A percentile compares a stretch with the other conserved stretches of the same genome.
phyloP scores from a whole-genome alignment of 768 basidiomycete genomes.

The Clavulina sp. region DNA sequence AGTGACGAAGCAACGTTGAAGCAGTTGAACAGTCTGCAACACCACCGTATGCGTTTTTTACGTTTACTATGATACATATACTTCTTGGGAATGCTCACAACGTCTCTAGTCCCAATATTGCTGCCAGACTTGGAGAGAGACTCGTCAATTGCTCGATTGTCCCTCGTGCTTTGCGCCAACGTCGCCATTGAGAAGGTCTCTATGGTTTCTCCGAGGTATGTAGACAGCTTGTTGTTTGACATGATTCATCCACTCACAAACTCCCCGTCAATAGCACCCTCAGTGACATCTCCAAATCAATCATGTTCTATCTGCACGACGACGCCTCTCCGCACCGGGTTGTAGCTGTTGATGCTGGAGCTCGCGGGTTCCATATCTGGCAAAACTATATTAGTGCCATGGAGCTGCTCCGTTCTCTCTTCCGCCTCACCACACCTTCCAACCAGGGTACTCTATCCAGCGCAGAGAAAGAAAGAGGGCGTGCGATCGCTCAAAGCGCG shows the following conservation, averaged over 20 bases:
- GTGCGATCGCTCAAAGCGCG: conserved; percentile 61
- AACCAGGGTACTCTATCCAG: conserved; percentile 27
- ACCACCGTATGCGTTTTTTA: conserved; percentile 30
- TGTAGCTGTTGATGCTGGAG: conserved; percentile 76
- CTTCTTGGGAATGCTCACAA: background rate
- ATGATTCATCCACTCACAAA: background rate
- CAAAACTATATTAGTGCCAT: conserved; percentile 85
- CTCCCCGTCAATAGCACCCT: conserved; percentile 39
- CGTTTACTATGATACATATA: background rate
- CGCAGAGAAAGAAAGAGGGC: conserved; percentile 46
- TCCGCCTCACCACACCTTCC: conserved; percentile 40
- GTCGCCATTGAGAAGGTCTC: conserved; percentile 68
- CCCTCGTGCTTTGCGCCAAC: conserved; percentile 67
- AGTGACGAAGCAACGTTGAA: conserved; percentile 46
- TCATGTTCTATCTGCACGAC: conserved; percentile 60
- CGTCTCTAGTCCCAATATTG: conserved; percentile 37
- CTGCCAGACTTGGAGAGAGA: conserved; percentile 46
- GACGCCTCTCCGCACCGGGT: conserved; percentile 44
- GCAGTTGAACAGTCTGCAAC: conserved; percentile 46
- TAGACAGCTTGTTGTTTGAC: background rate
- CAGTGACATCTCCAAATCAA: conserved; percentile 69
- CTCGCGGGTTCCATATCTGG: conserved; percentile 86
- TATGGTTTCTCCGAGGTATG: conserved; percentile 53
- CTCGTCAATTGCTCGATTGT: conserved; percentile 39
- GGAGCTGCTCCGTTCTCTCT: conserved; percentile 70